A percentile compares a stretch with the other conserved stretches of the same genome.
Conservation (phyloP, 352 stramenopile genomes). For the Blastocystis sp. region DNA sequence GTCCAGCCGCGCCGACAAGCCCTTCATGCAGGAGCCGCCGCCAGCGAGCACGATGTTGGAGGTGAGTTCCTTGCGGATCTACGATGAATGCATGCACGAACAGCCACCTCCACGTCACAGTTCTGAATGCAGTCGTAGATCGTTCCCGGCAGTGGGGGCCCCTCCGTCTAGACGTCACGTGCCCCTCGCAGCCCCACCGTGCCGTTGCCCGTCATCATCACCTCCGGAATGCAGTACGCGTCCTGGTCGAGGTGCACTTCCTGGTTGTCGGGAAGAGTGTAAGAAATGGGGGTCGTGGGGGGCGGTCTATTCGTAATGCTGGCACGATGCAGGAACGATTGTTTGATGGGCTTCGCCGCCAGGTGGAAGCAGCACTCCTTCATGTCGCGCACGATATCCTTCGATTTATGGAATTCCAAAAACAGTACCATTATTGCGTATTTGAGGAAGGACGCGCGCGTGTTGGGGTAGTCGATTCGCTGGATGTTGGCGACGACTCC, state of each 20-base stretch:
- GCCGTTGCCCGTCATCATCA: constrained; percentile 55
- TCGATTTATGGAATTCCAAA: neutral
- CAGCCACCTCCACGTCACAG: constrained; percentile 56
- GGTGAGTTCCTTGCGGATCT: constrained; percentile 90
- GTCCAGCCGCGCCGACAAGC: constrained; percentile 88
- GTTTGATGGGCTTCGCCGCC: constrained; percentile 14
- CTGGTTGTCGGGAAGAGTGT: constrained; percentile 55
- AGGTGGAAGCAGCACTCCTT: constrained; percentile 66
- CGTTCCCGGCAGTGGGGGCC: constrained; percentile 24
- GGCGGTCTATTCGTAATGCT: neutral
- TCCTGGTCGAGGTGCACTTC: constrained; percentile 66
- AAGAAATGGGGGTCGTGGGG: constrained; percentile 45
- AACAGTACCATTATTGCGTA: constrained; percentile 30
- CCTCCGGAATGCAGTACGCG: constrained; percentile 43
- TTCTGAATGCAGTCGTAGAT: constrained; percentile 55
- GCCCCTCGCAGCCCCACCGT: neutral
- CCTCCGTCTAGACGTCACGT: constrained; percentile 13
- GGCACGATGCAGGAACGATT: neutral
- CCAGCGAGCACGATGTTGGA: constrained; percentile 93
- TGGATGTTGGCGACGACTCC: constrained; percentile 68
- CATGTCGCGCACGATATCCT: constrained; percentile 65
- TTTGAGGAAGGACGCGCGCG: constrained; percentile 37
- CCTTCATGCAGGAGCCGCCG: constrained; percentile 91
- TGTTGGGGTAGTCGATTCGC: constrained; percentile 61
- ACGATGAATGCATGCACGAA: neutral